phyloP scores from a whole-genome alignment of 164 flowering plant genomes.

The Akebia trifoliata region DNA sequence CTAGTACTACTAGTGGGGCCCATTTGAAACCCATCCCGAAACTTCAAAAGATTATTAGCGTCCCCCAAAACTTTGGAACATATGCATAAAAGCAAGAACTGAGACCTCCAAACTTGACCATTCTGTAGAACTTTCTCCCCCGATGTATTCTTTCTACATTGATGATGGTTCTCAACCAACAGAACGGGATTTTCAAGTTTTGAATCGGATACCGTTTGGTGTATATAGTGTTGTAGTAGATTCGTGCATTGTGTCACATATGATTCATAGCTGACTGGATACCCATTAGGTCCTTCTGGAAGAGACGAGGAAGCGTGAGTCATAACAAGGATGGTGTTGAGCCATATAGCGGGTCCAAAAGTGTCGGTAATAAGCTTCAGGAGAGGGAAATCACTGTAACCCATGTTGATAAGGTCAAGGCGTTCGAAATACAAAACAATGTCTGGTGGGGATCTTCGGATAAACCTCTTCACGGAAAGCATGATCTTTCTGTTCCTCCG shows the following conservation, averaged over 20 bases:
- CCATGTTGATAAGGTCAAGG: conserved; percentile 60
- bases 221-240: conserved; percentile 61
- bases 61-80: conserved; percentile 82
- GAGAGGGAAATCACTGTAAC: conserved; percentile 67
- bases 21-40: conserved; percentile 51
- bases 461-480: conserved; percentile 57
- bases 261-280: conserved; percentile 63
- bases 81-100: conserved; percentile 59
- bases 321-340: conserved; percentile 84
- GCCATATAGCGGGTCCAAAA: conserved; percentile 87
- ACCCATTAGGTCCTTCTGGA: conserved; percentile 84
- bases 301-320: conserved; percentile 73
- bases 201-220: conserved; percentile 65
- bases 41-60: conserved; percentile 57
- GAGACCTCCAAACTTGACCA: conserved; percentile 81
- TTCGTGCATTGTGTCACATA: conserved; percentile 56
- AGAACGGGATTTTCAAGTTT: conserved; percentile 77
- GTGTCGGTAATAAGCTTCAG: conserved; percentile 79
- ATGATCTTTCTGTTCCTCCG: conserved; percentile 64
- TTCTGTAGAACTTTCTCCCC: conserved; percentile 85
- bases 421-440: conserved; percentile 87
- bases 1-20: conserved; percentile 43
- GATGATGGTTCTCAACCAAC: conserved; percentile 83
- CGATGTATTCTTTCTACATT: conserved; percentile 48
- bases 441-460: conserved; percentile 71